phyloP scores from a whole-genome alignment of 78 protist genomes.

The Anaeramoeba flamelloides region DNA sequence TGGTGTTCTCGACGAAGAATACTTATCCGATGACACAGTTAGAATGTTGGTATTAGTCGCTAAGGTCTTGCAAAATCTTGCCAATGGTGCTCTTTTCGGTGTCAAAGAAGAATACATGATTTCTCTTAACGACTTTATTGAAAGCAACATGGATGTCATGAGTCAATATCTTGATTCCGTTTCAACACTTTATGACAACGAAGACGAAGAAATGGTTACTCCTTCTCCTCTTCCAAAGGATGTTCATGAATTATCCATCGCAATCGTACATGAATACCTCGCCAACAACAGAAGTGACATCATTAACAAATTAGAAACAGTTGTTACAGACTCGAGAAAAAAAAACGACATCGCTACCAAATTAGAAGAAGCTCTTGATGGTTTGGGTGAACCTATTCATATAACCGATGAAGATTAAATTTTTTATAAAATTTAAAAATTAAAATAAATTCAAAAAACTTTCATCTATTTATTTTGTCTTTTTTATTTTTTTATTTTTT shows the following conservation, averaged over 20 bases:
- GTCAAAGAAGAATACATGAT: neutral
- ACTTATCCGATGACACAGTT: neutral
- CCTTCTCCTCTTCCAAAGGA: neutral
- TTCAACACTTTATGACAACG: neutral
- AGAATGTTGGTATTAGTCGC: neutral
- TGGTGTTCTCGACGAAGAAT: neutral
- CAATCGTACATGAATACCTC: neutral
- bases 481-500: neutral
- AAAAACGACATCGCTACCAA: neutral
- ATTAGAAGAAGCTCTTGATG: neutral
- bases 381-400: neutral
- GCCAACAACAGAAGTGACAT: neutral
- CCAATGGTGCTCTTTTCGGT: neutral
- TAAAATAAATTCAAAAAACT: neutral
- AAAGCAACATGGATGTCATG: neutral
- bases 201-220: neutral
- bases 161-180: neutral
- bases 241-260: neutral
- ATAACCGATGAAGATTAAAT: neutral
- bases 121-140: neutral
- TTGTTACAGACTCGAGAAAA: neutral
- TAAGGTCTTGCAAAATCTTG: neutral
- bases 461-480: neutral
- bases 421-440: no score
- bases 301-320: neutral